Evolutionary conservation across 768 basidiomycete genomes (phyloP), one percentile per base, ranked within the genome.

Genomic region (Phylloporus sp.): DNA sequence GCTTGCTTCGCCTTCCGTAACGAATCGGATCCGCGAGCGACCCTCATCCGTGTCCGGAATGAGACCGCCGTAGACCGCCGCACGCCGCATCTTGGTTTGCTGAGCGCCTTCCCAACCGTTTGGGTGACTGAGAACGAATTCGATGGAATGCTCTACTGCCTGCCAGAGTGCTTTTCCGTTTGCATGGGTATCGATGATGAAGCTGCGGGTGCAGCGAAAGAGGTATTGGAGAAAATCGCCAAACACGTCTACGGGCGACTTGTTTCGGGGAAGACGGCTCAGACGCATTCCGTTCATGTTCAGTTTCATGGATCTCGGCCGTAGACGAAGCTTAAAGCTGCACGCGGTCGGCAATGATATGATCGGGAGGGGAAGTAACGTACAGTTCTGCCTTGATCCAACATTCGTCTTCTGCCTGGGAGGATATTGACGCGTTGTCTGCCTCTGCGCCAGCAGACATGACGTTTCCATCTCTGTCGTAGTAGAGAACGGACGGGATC

Each of bases 261-360:
- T 86, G 26, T 74, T 68, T n/a, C 70, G 73, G 0, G 86, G 86
- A 21, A 90, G 74, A 6, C 76, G 71, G 13, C 80, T 78, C 44
- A 90, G 74, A 6, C 82, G 80, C 81, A 89, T 87, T 34, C 86
- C 86, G 62, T 89, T 89, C 85, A 87, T 88, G 62, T 82, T 76
- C 44, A 88, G 75, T 54, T 81, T 79, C 86, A 90, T 89, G 9
- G 82, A 74, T 44, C 80, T 80, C 15, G 86, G 86, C 11, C 86
- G 75, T 42, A 90, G 70, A 50, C 86, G 85, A 49, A 89, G 75
- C 65, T 90, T 90, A 76, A 88, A 90, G 2, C 86, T 88, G 42
- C 5, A 11, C 6, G 42, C 17, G 23, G 35, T 40, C 28, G 31
- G 27, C 38, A 28, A 32, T 0, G 40, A 37, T 41, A 50, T 13